Evolutionary conservation across 2,329 filamentous ascomycete genomes (phyloP).

Genomic region (Arthrobotrys sinensis): DNA sequence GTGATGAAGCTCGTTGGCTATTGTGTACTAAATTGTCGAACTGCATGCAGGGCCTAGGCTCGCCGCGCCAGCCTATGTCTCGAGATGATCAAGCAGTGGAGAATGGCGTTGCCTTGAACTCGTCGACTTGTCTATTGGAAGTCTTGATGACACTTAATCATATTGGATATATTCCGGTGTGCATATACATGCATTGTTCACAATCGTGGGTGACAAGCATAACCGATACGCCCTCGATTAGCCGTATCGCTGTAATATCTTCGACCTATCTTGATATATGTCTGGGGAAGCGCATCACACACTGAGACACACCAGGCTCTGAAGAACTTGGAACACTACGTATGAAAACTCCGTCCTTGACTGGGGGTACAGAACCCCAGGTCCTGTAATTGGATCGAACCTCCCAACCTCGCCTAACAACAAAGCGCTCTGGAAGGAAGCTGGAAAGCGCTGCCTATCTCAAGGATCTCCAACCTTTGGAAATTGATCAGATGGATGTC

Average conservation of each 20-base stretch:
- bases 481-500: not conserved
- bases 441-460: slow-evolving; percentile 46
- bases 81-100: not conserved
- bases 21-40: not conserved
- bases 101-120: slow-evolving; percentile 2
- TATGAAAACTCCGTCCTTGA: slow-evolving; percentile 15
- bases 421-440: slow-evolving; percentile 8
- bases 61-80: not conserved
- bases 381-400: slow-evolving; percentile 18
- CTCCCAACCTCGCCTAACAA: slow-evolving; percentile 41
- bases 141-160: slow-evolving; percentile 15
- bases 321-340: not conserved
- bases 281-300: slow-evolving; percentile 4
- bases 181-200: not conserved
- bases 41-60: slow-evolving; percentile 21
- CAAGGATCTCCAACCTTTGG: slow-evolving; percentile 41
- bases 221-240: slow-evolving; percentile 19
- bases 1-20: not conserved
- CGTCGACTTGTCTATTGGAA: slow-evolving; percentile 22
- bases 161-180: not conserved
- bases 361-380: not conserved
- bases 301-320: slow-evolving; percentile 3
- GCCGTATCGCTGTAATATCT: slow-evolving; percentile 1
- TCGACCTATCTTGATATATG: slow-evolving; percentile 17
- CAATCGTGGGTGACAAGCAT: slow-evolving; percentile 13